Conservation (phyloP, 2,329 filamentous ascomycete genomes). For the Pseudopyricularia cyperi region DNA sequence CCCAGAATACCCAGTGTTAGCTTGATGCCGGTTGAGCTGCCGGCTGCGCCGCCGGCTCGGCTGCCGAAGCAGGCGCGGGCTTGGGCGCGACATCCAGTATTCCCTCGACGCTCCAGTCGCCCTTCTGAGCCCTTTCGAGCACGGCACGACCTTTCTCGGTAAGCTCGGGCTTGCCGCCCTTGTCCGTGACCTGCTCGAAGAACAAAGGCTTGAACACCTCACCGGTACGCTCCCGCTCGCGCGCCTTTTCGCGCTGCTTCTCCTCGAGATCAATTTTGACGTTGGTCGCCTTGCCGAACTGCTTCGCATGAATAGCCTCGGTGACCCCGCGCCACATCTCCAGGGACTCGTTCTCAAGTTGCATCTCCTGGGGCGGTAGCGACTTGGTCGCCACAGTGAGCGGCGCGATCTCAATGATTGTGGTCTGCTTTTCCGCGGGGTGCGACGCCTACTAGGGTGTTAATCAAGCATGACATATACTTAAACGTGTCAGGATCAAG, state of each 20-base stretch:
- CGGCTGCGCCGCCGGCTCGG: no score
- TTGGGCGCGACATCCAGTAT: slow-evolving; percentile 9
- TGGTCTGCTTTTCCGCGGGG: slow-evolving; percentile 46
- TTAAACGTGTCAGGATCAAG: not conserved
- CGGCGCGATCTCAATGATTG: slow-evolving; percentile 80
- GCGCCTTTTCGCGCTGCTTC: slow-evolving; percentile 70
- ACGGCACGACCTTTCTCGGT: slow-evolving; percentile 39
- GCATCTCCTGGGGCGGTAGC: slow-evolving; percentile 62
- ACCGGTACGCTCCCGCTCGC: slow-evolving; percentile 58
- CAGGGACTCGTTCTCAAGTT: slow-evolving; percentile 81
- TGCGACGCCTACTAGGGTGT: slow-evolving; percentile 24
- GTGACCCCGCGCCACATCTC: slow-evolving; percentile 83
- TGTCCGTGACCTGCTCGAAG: slow-evolving; percentile 52
- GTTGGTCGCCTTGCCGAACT: slow-evolving; percentile 71
- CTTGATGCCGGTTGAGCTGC: no score
- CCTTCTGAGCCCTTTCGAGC: slow-evolving; percentile 37
- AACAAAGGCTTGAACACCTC: slow-evolving; percentile 76
- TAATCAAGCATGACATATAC: not conserved
- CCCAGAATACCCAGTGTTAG: no score
- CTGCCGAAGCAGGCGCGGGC: no score
- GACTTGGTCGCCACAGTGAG: slow-evolving; percentile 68
- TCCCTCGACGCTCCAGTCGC: slow-evolving; percentile 28
- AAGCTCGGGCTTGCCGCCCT: slow-evolving; percentile 40
- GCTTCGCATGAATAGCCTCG: slow-evolving; percentile 68
- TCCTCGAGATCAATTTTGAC: slow-evolving; percentile 91